Conservation (phyloP, 306 rosid species). For the Begonia fuchsioides region DNA sequence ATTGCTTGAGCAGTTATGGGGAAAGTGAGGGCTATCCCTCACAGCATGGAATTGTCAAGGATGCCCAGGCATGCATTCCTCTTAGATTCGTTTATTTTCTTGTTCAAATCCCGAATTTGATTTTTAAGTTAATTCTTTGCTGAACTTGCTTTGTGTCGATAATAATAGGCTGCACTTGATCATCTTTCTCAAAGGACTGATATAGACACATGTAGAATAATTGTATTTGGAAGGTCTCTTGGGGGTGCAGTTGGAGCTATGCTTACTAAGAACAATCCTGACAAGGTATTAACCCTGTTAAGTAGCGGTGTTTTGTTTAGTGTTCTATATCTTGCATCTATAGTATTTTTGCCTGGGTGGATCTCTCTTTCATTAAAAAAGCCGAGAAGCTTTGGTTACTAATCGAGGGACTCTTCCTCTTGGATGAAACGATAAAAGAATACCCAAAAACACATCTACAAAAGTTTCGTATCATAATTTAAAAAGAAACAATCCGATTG, state of each 20-base stretch:
- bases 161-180: constrained; percentile 77
- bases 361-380: too few relatives aligned
- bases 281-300: constrained; percentile 63
- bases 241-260: constrained; percentile 99
- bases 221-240: constrained; percentile 95
- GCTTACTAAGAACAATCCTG: constrained; percentile 74
- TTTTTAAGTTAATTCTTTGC: background rate
- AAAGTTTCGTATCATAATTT: too few relatives aligned
- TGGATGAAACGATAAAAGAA: too few relatives aligned
- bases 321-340: too few relatives aligned
- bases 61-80: constrained; percentile 98
- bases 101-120: constrained; percentile 4
- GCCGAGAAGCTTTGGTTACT: too few relatives aligned
- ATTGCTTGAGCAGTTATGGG: constrained; percentile 53
- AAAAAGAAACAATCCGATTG: too few relatives aligned
- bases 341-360: too few relatives aligned
- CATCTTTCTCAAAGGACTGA: constrained; percentile 91
- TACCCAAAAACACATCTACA: too few relatives aligned
- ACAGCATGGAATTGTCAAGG: constrained; percentile 76
- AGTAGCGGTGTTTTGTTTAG: too few relatives aligned
- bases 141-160: constrained; percentile 1
- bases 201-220: constrained; percentile 75
- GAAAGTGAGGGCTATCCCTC: constrained; percentile 98
- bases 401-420: too few relatives aligned
- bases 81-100: too few relatives aligned